Evolutionary conservation across 1,284 basidiomycete genomes (phyloP).

Genomic region (Ceratorhiza oryzae-sativae): DNA sequence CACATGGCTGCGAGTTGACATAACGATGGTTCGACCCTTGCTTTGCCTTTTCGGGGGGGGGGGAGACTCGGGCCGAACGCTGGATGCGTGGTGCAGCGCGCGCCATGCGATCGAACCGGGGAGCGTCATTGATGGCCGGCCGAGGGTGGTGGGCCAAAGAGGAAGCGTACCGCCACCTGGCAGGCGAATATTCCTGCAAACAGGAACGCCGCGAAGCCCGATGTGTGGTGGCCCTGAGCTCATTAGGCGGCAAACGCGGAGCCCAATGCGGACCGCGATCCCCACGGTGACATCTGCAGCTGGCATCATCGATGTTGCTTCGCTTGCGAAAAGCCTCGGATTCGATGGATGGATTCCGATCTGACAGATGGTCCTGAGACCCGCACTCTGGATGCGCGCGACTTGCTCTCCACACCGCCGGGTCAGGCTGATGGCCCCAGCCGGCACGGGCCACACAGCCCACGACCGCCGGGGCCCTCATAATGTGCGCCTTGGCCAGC

Average conservation of each 20-base stretch:
- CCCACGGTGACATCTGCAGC: neutral
- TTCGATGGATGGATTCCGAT: conserved; percentile 32
- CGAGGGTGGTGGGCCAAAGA: conserved; percentile 20
- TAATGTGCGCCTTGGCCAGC: conserved; percentile 19
- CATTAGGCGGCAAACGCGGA: conserved; percentile 8
- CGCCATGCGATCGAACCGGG: conserved; percentile 23
- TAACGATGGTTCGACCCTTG: neutral
- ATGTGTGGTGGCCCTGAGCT: conserved; percentile 14
- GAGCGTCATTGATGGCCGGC: conserved; percentile 27
- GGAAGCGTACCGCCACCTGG: conserved; percentile 10
- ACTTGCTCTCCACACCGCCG: neutral
- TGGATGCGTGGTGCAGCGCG: neutral
- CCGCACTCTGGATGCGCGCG: conserved; percentile 14
- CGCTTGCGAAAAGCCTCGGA: conserved; percentile 23
- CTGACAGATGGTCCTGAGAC: conserved; percentile 29
- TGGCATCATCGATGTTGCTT: conserved; percentile 4
- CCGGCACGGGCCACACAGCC: conserved; percentile 30
- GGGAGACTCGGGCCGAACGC: neutral
- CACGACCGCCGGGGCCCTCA: conserved; percentile 22
- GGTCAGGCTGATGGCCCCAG: conserved; percentile 25
- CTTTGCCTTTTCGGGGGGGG: neutral
- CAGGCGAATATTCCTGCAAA: neutral
- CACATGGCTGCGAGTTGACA: neutral
- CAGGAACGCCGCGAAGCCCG: conserved; percentile 33
- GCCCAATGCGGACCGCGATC: neutral